Evolutionary conservation across 2,329 filamentous ascomycete species (phyloP), one percentile per base, ranked within the genome.

Genomic region (Exophiala mesophila): DNA sequence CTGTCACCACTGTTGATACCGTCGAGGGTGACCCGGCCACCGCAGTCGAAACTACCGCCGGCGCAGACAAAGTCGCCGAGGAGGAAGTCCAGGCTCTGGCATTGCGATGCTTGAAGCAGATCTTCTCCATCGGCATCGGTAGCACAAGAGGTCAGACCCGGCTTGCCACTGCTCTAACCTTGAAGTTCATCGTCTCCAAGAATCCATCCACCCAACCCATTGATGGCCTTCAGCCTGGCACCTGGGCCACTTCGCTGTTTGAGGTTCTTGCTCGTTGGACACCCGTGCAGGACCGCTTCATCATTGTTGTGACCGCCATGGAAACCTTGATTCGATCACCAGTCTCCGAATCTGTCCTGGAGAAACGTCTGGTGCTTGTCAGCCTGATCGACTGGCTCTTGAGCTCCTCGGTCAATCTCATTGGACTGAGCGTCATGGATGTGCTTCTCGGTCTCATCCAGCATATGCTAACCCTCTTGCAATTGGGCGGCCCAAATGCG

Each of bases 401-500:
- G 34, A 82, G 84, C 38, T 96, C 90, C 0, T 82, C 90, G 30
- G 82, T 94, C 59, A 97, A 96, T 63, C 74, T 97, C 59, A 96
- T 98, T 49, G 92, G 92, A 1, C 72, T 98, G 33, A 96, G 89
- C 60, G 85, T 97, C 39, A 97, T 97, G 82, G 92, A 98, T 61
- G 82, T 97, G 13, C 71, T 97, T 19, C 72, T 94, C 10, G 85
- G 88, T 2, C 72, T 98, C 10, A 78, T 96, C 50, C 83, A 87
- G 52, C 88, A 94, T 59, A 84, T 90, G 60, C 78, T 88, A 54
- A 76, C 81, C 56, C 70, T 94, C 6, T 73, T 95, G 10, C 84
- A 87, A 56, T 73, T 87, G 19, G 67, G 69, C 9, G 67, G 68
- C 1, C 65, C 68, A 43, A 62, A 61, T 13, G 57, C 60, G 10